phyloP scores from a whole-genome alignment of 257 asterid genomes.

The Thymus mandschuricus region DNA sequence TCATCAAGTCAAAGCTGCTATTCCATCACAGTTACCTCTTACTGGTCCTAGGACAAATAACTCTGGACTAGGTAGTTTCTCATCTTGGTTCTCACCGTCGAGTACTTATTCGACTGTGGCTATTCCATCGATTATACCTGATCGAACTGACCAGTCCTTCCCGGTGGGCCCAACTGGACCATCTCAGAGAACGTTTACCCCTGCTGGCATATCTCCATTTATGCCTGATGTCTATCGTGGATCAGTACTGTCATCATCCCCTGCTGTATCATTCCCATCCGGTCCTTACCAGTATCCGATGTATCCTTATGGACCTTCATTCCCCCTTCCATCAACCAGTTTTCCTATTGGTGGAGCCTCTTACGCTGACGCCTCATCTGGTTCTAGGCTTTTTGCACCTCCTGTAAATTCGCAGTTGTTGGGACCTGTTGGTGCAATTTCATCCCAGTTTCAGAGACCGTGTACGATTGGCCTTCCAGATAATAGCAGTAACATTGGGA shows the following conservation, averaged over 20 bases:
- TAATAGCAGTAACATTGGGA: constrained; percentile 41
- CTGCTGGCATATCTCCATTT: constrained; percentile 55
- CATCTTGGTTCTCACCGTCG: constrained; percentile 78
- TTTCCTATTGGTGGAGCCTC: constrained; percentile 59
- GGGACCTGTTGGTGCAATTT: constrained; percentile 56
- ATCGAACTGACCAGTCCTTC: constrained; percentile 59
- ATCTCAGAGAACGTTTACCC: constrained; percentile 64
- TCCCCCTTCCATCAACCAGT: constrained; percentile 63
- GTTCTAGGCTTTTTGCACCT: constrained; percentile 59
- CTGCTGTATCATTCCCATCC: constrained; percentile 63
- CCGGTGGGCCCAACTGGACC: constrained; percentile 61
- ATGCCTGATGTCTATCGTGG: constrained; percentile 72
- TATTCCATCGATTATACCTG: constrained; percentile 55
- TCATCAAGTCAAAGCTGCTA: constrained; percentile 42
- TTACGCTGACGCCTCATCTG: constrained; percentile 62
- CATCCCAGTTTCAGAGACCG: constrained; percentile 78
- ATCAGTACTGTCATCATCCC: constrained; percentile 83
- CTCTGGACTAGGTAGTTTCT: constrained; percentile 54
- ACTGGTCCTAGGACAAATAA: constrained; percentile 46
- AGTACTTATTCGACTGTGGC: constrained; percentile 60
- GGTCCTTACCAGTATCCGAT: constrained; percentile 61
- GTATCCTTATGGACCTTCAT: constrained; percentile 60
- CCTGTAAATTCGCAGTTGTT: constrained; percentile 59
- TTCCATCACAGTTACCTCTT: constrained; percentile 50
- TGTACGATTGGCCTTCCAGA: constrained; percentile 58